Evolutionary conservation across 768 basidiomycete genomes (phyloP), one percentile per base, ranked within the genome.

Genomic region (Mycena latifolia): DNA sequence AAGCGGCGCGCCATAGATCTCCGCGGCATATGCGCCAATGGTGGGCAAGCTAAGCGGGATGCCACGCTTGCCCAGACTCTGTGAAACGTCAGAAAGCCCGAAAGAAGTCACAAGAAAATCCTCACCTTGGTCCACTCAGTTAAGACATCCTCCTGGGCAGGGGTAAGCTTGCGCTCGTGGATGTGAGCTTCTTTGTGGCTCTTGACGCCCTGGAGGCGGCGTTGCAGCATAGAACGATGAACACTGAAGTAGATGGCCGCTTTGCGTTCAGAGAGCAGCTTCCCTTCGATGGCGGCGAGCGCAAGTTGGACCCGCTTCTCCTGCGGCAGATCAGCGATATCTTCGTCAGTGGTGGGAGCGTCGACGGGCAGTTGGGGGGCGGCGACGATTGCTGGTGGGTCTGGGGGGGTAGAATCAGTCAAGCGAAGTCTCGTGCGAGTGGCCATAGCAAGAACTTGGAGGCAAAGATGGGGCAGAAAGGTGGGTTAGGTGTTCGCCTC

Each of bases 81-180:
- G 18, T 18, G 22, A 17, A 7, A 11, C 6, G 33, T 60, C 46
- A 57, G 63, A n/a, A n/a, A n/a, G n/a, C n/a, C n/a, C 37, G 29
- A 39, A n/a, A 9, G 28, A 45, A 52, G 37, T 35, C 6, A 28
- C 25, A 33, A 50, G 43, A 3, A 41, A 14, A 45, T 43, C 20
- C 57, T 28, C 33, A 65, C 64, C 57, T 65, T 65, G 22, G 48
- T 45, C 55, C 56, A 47, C 28, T 65, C 56, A 2, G 29, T 35
- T 15, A 65, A 27, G 14, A 65, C 24, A 47, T 52, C 43, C 43
- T 65, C 56, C 45, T 57, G 50, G 5, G 64, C 41, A 15, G 33
- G 24, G n/a, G 56, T 33, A 54, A 65, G 56, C 25, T 27, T 47
- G 50, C 64, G 64, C 56, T 59, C 39, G 31, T 59, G 56, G 22